Conservation (phyloP, 176 grass and related monocot species). For the Alloteropsis semialata region DNA sequence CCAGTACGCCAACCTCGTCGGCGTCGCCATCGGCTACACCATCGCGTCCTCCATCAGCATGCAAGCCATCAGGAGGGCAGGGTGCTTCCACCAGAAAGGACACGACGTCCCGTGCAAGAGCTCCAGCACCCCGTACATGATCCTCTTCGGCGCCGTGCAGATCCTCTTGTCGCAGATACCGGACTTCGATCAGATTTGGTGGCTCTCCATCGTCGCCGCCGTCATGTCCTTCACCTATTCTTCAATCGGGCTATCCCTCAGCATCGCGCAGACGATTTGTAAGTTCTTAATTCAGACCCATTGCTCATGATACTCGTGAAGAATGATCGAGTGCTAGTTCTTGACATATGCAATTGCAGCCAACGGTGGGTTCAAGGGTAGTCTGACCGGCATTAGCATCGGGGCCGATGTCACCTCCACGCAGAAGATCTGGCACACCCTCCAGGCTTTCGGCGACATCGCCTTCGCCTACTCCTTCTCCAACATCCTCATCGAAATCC, state of each 20-base stretch:
- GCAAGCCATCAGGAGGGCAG: constrained; percentile 27
- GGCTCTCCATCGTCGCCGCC: constrained; percentile 45
- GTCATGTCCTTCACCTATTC: constrained; percentile 57
- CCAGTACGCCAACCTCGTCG: constrained; percentile 54
- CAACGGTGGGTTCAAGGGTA: no score
- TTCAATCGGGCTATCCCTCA: constrained; percentile 34
- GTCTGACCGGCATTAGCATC: no score
- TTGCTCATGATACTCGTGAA: not conserved
- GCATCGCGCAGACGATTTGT: constrained; percentile 35
- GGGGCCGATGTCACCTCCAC: no score
- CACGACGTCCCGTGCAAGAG: constrained; percentile 31
- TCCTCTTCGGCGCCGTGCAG: constrained; percentile 45
- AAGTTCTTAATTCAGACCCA: not conserved
- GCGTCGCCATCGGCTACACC: constrained; percentile 46
- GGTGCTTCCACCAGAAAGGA: constrained; percentile 31
- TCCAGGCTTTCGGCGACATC: no score
- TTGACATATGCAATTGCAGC: constrained; percentile 7
- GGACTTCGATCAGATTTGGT: constrained; percentile 44
- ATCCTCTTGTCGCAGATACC: constrained; percentile 55
- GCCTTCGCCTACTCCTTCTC: no score
- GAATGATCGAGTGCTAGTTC: not conserved
- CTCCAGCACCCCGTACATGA: constrained; percentile 53
- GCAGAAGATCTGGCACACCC: no score
- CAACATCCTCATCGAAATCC: constrained; percentile 54
- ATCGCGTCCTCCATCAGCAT: constrained; percentile 51